These are phyloP conservation scores for Butyriboletus appendiculatus DNA, from an alignment of 1,284 basidiomycete genomes.

Conservation along the genomic window DNA sequence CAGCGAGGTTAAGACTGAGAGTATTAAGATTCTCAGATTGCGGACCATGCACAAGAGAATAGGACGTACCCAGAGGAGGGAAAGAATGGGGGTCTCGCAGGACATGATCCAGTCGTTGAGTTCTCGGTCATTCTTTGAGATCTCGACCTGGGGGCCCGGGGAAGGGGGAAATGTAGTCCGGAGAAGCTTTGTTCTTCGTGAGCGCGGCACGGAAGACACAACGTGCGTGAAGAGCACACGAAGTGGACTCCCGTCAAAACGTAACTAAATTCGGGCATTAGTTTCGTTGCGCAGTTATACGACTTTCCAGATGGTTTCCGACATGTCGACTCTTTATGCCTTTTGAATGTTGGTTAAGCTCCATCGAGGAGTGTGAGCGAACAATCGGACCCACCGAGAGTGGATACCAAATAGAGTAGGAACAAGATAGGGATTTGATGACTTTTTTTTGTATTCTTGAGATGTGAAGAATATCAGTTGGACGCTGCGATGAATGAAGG, in stretches of 20 bases:
- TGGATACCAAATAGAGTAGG: neutral
- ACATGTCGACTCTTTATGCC: neutral
- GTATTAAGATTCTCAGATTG: neutral
- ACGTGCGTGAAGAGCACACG: neutral
- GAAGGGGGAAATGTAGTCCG: neutral
- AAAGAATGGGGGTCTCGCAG: neutral
- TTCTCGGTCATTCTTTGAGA: neutral
- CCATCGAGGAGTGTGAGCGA: neutral
- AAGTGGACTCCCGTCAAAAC: neutral
- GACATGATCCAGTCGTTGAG: neutral
- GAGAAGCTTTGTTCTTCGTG: neutral
- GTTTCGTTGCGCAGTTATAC: neutral
- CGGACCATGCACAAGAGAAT: too few species aligned
- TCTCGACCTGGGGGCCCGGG: neutral
- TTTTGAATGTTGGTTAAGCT: neutral
- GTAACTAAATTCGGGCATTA: neutral
- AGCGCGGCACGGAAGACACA: neutral
- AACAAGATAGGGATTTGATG: neutral
- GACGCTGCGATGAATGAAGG: neutral
- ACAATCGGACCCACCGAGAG: neutral
- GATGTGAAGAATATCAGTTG: neutral
- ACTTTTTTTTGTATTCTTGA: neutral
- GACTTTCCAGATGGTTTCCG: too few species aligned
- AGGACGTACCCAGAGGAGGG: constrained; percentile 6
- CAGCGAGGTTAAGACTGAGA: neutral